A percentile compares a stretch with the other conserved stretches of the same genome.
phyloP scores from a whole-genome alignment of 1,139 yeast species.

The Geotrichum restrictum region DNA sequence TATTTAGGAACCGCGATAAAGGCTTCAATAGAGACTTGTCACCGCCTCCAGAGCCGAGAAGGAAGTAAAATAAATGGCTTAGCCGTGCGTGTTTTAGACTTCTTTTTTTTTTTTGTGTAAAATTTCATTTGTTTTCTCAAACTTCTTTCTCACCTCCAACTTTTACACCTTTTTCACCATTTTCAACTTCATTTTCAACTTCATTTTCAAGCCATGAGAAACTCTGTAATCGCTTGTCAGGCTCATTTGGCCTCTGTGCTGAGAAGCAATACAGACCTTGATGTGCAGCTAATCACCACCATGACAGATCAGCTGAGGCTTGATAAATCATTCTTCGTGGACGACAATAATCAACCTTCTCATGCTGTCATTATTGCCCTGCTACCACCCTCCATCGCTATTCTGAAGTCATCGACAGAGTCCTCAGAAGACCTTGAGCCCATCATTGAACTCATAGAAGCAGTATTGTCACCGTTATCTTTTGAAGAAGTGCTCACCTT shows the following conservation, averaged over 20 bases:
- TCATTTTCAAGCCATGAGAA: not conserved
- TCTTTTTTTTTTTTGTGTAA: not conserved
- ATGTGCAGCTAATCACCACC: slow-evolving; percentile 22
- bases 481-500: slow-evolving; percentile 25
- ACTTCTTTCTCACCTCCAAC: not conserved
- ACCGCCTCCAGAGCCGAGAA: slow-evolving; percentile 37
- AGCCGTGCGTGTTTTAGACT: too few relatives aligned
- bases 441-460: slow-evolving; percentile 25
- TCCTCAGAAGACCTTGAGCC: slow-evolving; percentile 22
- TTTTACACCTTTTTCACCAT: not conserved
- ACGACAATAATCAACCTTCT: slow-evolving; percentile 18
- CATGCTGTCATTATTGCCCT: slow-evolving; percentile 17
- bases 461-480: slow-evolving; percentile 25
- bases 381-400: slow-evolving; percentile 25
- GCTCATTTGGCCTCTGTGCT: slow-evolving; percentile 15
- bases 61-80: slow-evolving; percentile 1
- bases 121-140: not conserved
- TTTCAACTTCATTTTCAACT: too few relatives aligned
- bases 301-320: slow-evolving; percentile 23
- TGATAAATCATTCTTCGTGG: slow-evolving; percentile 23
- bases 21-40: slow-evolving; percentile 62
- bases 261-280: slow-evolving; percentile 8
- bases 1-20: slow-evolving; percentile 45
- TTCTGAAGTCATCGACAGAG: slow-evolving; percentile 22
- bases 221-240: not conserved